phyloP scores from a whole-genome alignment of 225 moss, liverwort and hornwort species.

The Takakia lepidozioides region DNA sequence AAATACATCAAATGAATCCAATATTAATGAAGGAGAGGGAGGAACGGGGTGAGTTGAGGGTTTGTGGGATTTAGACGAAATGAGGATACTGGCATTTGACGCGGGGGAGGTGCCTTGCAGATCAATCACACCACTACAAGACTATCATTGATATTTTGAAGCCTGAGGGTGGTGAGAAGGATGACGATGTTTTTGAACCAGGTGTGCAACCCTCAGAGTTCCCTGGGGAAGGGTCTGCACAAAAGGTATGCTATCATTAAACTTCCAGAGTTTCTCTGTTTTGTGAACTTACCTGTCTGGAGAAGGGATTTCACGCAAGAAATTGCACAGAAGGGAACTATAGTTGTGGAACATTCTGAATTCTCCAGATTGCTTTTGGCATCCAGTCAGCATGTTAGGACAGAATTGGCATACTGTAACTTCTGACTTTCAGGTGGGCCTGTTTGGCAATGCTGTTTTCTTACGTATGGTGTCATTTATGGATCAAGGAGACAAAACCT shows the following conservation, averaged over 20 bases:
- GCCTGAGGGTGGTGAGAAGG: constrained; percentile 31
- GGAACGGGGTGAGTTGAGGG: too few relatives aligned
- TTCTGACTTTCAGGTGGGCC: too few relatives aligned
- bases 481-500: too few relatives aligned
- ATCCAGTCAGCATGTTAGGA: too few relatives aligned
- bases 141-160: constrained; percentile 54
- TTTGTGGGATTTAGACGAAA: too few relatives aligned
- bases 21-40: too few relatives aligned
- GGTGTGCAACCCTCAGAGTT: constrained; percentile 14
- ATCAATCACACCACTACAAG: constrained; percentile 57
- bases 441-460: too few relatives aligned
- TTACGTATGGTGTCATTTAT: too few relatives aligned
- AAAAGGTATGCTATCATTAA: constrained; percentile 21
- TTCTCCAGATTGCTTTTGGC: background rate
- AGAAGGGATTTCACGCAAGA: background rate
- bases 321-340: background rate
- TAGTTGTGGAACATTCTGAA: background rate
- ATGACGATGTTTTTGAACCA: constrained; percentile 21
- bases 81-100: too few relatives aligned
- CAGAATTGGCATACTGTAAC: too few relatives aligned
- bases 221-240: constrained; percentile 7
- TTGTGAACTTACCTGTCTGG: background rate
- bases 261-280: background rate
- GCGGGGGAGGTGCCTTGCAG: too few relatives aligned
- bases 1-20: too few relatives aligned